phyloP scores from a whole-genome alignment of 2,329 filamentous ascomycete species.

The Pestalotiopsis sp. region DNA sequence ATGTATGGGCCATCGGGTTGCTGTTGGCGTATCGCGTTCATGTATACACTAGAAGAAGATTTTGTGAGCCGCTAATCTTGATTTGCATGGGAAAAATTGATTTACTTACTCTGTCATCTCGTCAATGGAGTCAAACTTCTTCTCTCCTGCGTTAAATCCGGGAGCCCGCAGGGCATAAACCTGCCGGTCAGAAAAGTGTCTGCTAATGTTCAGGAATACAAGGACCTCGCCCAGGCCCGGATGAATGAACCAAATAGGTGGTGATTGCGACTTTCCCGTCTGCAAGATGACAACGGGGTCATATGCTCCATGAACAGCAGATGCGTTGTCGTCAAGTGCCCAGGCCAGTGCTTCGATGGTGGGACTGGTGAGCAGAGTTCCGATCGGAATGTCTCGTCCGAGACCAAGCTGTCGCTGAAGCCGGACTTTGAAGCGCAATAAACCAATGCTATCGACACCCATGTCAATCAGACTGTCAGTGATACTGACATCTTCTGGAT shows the following conservation, averaged over 20 bases:
- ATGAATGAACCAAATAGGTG: conserved; percentile 13
- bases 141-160: conserved; percentile 35
- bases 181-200: conserved; percentile 11
- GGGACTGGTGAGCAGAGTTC: conserved; percentile 9
- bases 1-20: conserved; percentile 47
- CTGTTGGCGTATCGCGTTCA: conserved; percentile 31
- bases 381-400: conserved; percentile 2
- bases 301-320: neutral
- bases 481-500: neutral
- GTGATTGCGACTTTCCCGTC: neutral
- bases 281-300: conserved; percentile 10
- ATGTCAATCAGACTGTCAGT: conserved; percentile 11
- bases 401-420: neutral
- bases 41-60: conserved; percentile 31
- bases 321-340: neutral
- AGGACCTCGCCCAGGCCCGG: conserved; percentile 17
- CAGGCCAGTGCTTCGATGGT: conserved; percentile 1
- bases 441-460: conserved; percentile 13
- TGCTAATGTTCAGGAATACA: conserved; percentile 15
- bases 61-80: neutral
- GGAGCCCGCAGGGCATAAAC: conserved; percentile 14
- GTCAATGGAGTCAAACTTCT: conserved; percentile 30
- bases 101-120: conserved; percentile 26
- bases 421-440: conserved; percentile 5
- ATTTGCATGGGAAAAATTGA: neutral